phyloP scores from a whole-genome alignment of 2,329 filamentous ascomycete species.

The Cercospora citrullina region DNA sequence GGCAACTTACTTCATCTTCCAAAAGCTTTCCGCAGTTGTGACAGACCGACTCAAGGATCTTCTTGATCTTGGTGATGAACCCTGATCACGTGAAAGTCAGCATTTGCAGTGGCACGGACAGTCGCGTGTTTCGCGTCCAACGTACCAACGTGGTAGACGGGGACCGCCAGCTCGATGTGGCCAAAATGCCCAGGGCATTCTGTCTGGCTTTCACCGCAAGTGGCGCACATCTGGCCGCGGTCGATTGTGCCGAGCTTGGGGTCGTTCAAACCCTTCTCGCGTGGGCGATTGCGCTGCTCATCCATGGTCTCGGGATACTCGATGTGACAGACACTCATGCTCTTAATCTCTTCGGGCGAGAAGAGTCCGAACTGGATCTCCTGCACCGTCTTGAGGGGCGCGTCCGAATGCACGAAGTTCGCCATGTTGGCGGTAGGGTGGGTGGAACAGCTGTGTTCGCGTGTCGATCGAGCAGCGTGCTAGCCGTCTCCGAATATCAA shows the following conservation, averaged over 20 bases:
- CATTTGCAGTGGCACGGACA: neutral
- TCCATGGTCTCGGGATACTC: constrained; percentile 99
- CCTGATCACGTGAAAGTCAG: constrained; percentile 54
- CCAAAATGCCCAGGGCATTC: constrained; percentile 98
- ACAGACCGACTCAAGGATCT: constrained; percentile 97
- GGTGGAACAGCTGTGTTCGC: neutral
- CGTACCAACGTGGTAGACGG: constrained; percentile 82
- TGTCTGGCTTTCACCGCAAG: constrained; percentile 91
- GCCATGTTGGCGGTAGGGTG: constrained; percentile 67
- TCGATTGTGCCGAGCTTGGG: constrained; percentile 96
- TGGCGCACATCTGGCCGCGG: constrained; percentile 90
- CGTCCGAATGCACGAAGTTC: constrained; percentile 90
- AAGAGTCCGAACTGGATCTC: constrained; percentile 99
- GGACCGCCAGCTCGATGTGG: constrained; percentile 95
- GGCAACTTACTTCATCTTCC: constrained; percentile 93
- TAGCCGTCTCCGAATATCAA: neutral
- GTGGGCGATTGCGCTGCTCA: constrained; percentile 85
- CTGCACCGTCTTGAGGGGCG: constrained; percentile 94
- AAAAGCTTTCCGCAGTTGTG: constrained; percentile 98
- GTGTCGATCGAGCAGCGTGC: neutral
- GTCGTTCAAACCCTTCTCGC: constrained; percentile 90
- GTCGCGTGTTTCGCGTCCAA: constrained; percentile 22
- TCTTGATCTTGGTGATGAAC: constrained; percentile 99
- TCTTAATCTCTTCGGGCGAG: constrained; percentile 98
- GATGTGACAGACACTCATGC: constrained; percentile 95